Evolutionary conservation across 371 early-diverging fungal species (phyloP).

Genomic region (Rhizopus sp.): DNA sequence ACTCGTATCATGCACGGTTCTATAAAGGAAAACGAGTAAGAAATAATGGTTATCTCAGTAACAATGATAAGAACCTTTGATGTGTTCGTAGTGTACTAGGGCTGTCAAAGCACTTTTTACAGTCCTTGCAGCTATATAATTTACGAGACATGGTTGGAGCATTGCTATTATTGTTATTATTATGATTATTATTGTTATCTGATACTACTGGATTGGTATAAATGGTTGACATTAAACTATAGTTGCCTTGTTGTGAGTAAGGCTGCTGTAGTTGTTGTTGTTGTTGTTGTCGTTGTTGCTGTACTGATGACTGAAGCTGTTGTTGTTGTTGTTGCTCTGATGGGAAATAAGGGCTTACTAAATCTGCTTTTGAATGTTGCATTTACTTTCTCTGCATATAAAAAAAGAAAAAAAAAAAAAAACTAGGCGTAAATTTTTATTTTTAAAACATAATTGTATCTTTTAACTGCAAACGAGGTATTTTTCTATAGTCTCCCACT

Average conservation of each 20-base stretch:
- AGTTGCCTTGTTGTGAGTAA: constrained; percentile 1
- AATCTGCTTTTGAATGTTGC: neutral
- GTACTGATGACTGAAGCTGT: constrained; percentile 1
- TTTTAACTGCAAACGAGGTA: constrained; percentile 62
- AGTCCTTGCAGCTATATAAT: constrained; percentile 21
- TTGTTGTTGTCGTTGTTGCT: neutral
- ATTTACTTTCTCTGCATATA: neutral
- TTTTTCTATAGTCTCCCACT: constrained; percentile 60
- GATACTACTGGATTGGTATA: neutral
- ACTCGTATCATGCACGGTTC: constrained; percentile 20
- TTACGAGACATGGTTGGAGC: constrained; percentile 20
- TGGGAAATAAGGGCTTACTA: neutral
- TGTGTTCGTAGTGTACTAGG: constrained; percentile 19
- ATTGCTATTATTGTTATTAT: neutral
- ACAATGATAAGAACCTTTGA: constrained; percentile 16
- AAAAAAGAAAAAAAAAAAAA: constrained; percentile 2
- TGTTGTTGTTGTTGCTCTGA: neutral
- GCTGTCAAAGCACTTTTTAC: constrained; percentile 23
- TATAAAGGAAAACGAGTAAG: neutral
- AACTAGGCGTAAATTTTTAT: constrained; percentile 5
- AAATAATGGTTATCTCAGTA: neutral
- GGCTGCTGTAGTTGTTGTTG: constrained; percentile 1
- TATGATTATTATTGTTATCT: neutral
- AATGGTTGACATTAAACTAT: neutral
- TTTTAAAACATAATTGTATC: constrained; percentile 69